Base-by-base conservation (phyloP, 495 filamentous ascomycete species). In the Tuber calosporum region DNA sequence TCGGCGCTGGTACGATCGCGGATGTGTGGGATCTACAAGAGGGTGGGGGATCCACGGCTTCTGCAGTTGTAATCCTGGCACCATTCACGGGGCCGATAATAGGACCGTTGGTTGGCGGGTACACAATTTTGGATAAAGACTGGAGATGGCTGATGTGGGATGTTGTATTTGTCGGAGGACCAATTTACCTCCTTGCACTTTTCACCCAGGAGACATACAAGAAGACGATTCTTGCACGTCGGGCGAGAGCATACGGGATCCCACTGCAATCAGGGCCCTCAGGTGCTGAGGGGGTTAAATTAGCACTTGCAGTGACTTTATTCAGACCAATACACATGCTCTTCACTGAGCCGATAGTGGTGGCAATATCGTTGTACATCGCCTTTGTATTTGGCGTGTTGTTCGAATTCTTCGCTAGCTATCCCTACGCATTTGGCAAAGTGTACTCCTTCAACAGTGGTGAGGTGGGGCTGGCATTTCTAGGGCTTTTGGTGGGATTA, bases 91-190 rank as follows among this genome's bases (percentile, higher is more conserved):
- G 89, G 1, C 88, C 88, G 7, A 84, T n/a, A 48, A 37, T 53
- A 73, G 84, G 88, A 6, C 89, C 89, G 4, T 82, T 89, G 42
- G 84, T 92, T 45, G 90, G 90, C 34, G 87, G 87, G n/a, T 91
- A 88, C 75, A 83, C 85, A 6, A 83, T 86, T 67, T 82, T 86
- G 38, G 88, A 87, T 75, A 83, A 82, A 43, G 91, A 88, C 87
- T 85, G 88, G 45, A 91, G 89, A 88, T 88, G 88, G 5, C 84
- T 85, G 13, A 83, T 87, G 77, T 89, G 87, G 87, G 83, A 79
- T 6, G 81, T 85, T 22, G 72, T 87, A 3, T 85, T 89, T 73
- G 81, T 85, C 30, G 81, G 76, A 5, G n/a, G 40, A n/a, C 76
- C 76, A 19, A 74, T 78, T 17, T 78, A 78, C 68, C 58, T 84